These are phyloP conservation scores for Paramecium octaurelia DNA, from an alignment of 73 alveolate genomes.

Conservation along the genomic window DNA sequence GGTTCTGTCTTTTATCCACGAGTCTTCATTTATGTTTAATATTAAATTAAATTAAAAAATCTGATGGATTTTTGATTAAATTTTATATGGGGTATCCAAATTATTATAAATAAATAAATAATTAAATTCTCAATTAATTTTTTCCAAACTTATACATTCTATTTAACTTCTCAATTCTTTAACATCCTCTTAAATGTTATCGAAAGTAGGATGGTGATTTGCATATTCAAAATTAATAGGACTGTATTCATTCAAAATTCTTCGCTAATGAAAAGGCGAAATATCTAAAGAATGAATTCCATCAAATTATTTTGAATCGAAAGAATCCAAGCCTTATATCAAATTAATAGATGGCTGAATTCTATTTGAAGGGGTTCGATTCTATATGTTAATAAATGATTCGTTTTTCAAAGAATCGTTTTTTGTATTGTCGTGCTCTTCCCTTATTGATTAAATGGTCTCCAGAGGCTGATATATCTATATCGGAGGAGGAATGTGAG, in stretches of 20 bases:
- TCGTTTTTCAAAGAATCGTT: background rate
- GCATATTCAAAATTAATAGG: background rate
- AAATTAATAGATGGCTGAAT: background rate
- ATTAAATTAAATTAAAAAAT: background rate
- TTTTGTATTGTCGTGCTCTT: background rate
- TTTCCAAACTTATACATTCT: constrained; percentile 29
- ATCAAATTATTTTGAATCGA: constrained; percentile 2
- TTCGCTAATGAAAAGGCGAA: background rate
- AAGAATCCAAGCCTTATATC: background rate
- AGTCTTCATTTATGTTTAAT: background rate
- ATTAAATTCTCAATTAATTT: background rate
- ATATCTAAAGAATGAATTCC: background rate
- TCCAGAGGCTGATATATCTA: background rate
- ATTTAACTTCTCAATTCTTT: background rate
- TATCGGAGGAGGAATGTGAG: background rate
- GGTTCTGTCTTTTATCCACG: constrained; percentile 3
- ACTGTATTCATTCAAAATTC: background rate
- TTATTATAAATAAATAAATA: background rate
- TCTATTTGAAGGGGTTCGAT: background rate
- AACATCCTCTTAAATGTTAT: background rate
- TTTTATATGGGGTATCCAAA: background rate
- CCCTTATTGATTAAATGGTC: background rate
- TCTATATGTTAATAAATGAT: background rate
- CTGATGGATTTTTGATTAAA: background rate
- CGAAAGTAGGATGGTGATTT: background rate